Conservation (phyloP, 139 green algal genomes). For the Chlamydomonas eustigma region DNA sequence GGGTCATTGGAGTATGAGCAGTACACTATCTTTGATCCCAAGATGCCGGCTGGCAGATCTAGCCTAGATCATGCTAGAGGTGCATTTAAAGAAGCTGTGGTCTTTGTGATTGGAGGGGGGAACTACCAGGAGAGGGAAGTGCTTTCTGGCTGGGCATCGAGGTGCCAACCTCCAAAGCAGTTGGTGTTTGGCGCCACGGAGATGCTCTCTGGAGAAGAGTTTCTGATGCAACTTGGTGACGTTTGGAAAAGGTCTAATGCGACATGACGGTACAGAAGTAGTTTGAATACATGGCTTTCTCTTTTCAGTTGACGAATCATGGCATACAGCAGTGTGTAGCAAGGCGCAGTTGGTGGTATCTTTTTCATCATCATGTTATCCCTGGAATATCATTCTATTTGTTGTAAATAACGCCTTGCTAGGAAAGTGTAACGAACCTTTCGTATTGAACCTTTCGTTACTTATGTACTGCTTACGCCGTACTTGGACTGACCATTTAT, state of each 20-base stretch:
- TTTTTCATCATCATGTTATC: no score
- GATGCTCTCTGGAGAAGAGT: constrained; percentile 70
- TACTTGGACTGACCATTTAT: no score
- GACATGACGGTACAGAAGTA: no score
- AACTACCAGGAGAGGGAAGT: constrained; percentile 91
- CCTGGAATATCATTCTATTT: no score
- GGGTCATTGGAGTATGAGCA: constrained; percentile 61
- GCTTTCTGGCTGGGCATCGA: constrained; percentile 60
- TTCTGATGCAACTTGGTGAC: constrained; percentile 74
- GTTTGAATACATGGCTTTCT: no score
- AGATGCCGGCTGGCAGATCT: constrained; percentile 41
- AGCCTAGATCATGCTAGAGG: constrained; percentile 36
- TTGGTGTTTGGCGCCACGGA: constrained; percentile 95
- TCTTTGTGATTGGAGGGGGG: constrained; percentile 97
- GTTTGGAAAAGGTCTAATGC: constrained; percentile 49
- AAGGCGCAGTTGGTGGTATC: no score
- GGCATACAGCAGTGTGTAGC: no score
- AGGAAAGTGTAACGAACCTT: no score
- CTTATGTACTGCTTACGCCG: no score
- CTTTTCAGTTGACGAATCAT: no score
- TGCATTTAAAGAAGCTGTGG: constrained; percentile 80
- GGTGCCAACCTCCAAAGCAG: constrained; percentile 40
- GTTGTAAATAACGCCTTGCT: no score
- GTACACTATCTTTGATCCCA: constrained; percentile 87
- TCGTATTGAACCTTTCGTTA: no score